Conservation (phyloP, 2,329 filamentous ascomycete species). For the Cladobotryum protrusum region DNA sequence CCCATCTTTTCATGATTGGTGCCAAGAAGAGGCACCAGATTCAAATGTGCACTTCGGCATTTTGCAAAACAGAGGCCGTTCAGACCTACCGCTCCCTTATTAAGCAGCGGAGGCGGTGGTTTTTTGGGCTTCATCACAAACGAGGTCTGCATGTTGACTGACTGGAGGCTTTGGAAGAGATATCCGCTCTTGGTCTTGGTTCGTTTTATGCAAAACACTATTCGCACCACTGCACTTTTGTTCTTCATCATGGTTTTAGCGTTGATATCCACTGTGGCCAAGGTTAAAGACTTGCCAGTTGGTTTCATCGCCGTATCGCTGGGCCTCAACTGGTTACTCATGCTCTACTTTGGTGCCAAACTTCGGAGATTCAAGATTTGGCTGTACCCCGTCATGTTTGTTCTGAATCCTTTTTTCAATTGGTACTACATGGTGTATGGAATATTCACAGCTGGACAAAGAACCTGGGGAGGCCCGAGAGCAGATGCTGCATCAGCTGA, state of each 20-base stretch:
- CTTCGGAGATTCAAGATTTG: conserved; percentile 87
- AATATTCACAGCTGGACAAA: conserved; percentile 87
- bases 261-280: conserved; percentile 76
- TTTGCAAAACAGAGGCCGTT: conserved; percentile 97
- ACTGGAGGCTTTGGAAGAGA: conserved; percentile 82
- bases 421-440: conserved; percentile 98
- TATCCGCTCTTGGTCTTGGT: conserved; percentile 84
- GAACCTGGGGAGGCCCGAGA: conserved; percentile 91
- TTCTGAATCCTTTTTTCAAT: conserved; percentile 94
- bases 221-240: conserved; percentile 84
- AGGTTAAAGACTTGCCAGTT: conserved; percentile 71
- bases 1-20: conserved; percentile 97
- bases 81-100: conserved; percentile 79
- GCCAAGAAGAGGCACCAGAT: conserved; percentile 92
- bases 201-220: conserved; percentile 92
- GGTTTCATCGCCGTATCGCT: conserved; percentile 91
- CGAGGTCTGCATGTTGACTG: conserved; percentile 96
- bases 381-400: conserved; percentile 92
- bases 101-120: conserved; percentile 95
- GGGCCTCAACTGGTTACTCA: conserved; percentile 88
- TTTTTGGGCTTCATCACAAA: conserved; percentile 96
- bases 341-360: conserved; percentile 90
- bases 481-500: conserved; percentile 83
- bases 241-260: conserved; percentile 93
- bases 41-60: conserved; percentile 94